phyloP scores from a whole-genome alignment of 129 eudicot species.

The Flaveria robusta region DNA sequence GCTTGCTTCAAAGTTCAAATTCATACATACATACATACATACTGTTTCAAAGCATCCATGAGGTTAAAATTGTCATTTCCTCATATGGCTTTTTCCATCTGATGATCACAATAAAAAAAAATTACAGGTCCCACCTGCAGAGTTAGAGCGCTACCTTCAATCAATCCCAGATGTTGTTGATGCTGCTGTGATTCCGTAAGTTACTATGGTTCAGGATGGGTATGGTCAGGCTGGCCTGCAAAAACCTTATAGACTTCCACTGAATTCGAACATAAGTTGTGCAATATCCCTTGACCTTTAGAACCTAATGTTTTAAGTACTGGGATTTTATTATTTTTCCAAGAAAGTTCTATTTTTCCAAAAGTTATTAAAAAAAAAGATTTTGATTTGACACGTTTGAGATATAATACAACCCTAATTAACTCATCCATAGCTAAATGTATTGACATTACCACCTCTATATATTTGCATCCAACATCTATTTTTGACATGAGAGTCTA shows the following conservation, averaged over 20 bases:
- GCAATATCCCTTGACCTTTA: neutral
- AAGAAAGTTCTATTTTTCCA: neutral
- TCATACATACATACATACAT: neutral
- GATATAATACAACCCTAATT: neutral
- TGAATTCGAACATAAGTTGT: neutral
- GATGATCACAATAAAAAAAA: conserved; percentile 13
- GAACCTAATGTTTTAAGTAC: neutral
- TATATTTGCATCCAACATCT: conserved; percentile 9
- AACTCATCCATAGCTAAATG: neutral
- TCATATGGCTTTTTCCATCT: neutral
- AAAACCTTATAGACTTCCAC: neutral
- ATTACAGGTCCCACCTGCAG: conserved; percentile 92
- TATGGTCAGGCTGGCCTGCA: conserved; percentile 1
- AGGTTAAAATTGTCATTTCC: conserved; percentile 12
- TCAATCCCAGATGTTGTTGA: conserved; percentile 77
- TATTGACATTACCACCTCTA: neutral
- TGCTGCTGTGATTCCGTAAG: conserved; percentile 96
- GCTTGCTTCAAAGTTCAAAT: conserved; percentile 15
- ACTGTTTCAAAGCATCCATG: conserved; percentile 2
- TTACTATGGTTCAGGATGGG: neutral
- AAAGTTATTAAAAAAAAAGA: too few species aligned
- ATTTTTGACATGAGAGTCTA: conserved; percentile 6
- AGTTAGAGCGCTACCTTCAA: conserved; percentile 75
- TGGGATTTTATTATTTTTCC: neutral
- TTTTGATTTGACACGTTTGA: conserved; percentile 6